Conservation (phyloP, 306 rosid species). For the Acacia confusa region DNA sequence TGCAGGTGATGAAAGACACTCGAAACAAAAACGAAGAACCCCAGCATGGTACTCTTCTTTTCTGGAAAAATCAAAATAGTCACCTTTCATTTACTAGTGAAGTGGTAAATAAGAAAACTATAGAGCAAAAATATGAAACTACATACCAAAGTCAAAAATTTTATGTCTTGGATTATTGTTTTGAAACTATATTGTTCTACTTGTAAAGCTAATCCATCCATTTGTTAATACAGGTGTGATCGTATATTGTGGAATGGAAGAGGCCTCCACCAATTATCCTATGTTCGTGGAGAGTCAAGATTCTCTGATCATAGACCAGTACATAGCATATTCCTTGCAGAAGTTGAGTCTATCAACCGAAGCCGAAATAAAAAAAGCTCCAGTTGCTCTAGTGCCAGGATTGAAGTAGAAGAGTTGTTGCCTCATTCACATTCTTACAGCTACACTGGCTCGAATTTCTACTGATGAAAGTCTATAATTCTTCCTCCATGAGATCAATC, state of each 20-base stretch:
- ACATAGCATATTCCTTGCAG: conserved; percentile 65
- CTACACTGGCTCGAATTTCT: conserved; percentile 54
- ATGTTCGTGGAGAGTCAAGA: conserved; percentile 83
- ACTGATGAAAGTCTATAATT: conserved; percentile 39
- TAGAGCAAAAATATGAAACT: neutral
- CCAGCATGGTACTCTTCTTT: conserved; percentile 76
- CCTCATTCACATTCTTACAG: conserved; percentile 50
- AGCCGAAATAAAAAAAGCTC: conserved; percentile 65
- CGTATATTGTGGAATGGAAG: conserved; percentile 82
- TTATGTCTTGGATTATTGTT: neutral
- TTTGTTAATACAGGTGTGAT: conserved; percentile 70
- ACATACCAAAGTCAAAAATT: neutral
- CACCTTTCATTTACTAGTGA: neutral
- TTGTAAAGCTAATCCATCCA: conserved; percentile 11
- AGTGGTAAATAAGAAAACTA: neutral
- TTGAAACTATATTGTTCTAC: neutral
- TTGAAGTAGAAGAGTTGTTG: conserved; percentile 84
- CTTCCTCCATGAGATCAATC: conserved; percentile 18
- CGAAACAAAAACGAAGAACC: conserved; percentile 88
- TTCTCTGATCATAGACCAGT: conserved; percentile 96
- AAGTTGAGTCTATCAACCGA: conserved; percentile 64
- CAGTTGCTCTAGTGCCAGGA: conserved; percentile 71
- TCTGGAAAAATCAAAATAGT: conserved; percentile 7
- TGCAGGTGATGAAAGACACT: conserved; percentile 72
- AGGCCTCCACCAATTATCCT: conserved; percentile 72